Percentiles rank a stretch among this genome's conserved stretches.
Evolutionary conservation across 345 rosid genomes (phyloP).

Genomic region (Populus alba): DNA sequence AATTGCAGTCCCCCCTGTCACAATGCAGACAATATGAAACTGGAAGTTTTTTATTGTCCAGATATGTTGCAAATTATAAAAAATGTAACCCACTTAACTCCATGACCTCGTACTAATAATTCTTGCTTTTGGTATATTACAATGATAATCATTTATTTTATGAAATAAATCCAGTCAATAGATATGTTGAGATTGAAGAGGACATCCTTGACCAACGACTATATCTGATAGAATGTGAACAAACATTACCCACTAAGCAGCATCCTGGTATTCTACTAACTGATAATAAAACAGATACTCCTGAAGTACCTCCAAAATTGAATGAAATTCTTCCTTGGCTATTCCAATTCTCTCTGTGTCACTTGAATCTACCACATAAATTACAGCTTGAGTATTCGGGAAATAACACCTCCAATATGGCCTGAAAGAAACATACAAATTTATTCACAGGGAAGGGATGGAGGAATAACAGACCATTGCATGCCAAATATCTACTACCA

Average conservation of each 20-base stretch:
- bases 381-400: conserved; percentile 77
- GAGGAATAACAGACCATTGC: background rate
- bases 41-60: background rate
- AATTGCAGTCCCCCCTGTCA: background rate
- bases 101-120: background rate
- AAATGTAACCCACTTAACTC: background rate
- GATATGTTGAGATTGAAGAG: background rate
- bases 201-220: background rate
- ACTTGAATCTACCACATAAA: conserved; percentile 77
- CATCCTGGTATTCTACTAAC: background rate
- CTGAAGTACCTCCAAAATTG: conserved; percentile 62
- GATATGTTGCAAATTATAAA: background rate
- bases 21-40: background rate
- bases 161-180: background rate
- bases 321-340: conserved; percentile 80
- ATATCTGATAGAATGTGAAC: background rate
- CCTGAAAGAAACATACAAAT: conserved; percentile 32
- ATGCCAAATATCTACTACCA: background rate
- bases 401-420: conserved; percentile 88
- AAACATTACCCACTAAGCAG: background rate
- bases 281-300: background rate
- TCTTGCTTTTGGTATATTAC: background rate
- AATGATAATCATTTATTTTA: background rate
- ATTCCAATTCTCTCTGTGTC: conserved; percentile 66
- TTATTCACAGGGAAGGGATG: background rate